Percentiles rank a stretch among this genome's conserved stretches.
Conservation (phyloP, 345 rosid genomes). For the Litchi chinensis region DNA sequence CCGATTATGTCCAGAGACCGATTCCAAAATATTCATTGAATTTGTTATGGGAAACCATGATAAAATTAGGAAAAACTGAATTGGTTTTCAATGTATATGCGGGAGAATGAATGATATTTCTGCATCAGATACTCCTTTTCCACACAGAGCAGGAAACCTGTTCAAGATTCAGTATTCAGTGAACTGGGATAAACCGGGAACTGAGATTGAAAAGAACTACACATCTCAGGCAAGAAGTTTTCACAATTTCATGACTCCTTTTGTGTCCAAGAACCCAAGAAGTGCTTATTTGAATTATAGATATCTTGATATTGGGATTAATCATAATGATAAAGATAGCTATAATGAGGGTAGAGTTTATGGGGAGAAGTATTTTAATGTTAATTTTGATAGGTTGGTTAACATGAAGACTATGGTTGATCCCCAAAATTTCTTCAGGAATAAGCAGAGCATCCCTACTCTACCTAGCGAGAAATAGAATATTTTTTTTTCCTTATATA, state of each 20-base stretch:
- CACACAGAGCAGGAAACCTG: slow-evolving; percentile 62
- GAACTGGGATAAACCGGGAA: slow-evolving; percentile 46
- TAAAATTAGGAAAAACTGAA: slow-evolving; percentile 46
- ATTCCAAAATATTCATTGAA: slow-evolving; percentile 36
- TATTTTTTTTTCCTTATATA: too few relatives aligned
- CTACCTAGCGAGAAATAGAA: slow-evolving; percentile 1
- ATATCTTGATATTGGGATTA: slow-evolving; percentile 56
- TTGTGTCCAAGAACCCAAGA: slow-evolving; percentile 72
- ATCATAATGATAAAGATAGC: slow-evolving; percentile 26
- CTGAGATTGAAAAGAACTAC: slow-evolving; percentile 26
- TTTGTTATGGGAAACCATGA: slow-evolving; percentile 53
- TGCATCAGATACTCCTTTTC: slow-evolving; percentile 44
- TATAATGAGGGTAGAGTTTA: slow-evolving; percentile 50
- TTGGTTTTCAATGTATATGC: slow-evolving; percentile 65
- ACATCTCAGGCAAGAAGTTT: slow-evolving; percentile 34
- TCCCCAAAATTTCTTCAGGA: slow-evolving; percentile 51
- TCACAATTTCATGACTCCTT: slow-evolving; percentile 53
- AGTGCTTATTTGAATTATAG: slow-evolving; percentile 55
- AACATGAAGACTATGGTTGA: slow-evolving; percentile 50
- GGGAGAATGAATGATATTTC: slow-evolving; percentile 50
- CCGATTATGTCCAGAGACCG: slow-evolving; percentile 57
- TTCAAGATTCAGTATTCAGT: slow-evolving; percentile 51
- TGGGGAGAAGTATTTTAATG: slow-evolving; percentile 53
- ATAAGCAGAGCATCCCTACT: slow-evolving; percentile 61
- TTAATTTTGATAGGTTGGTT: slow-evolving; percentile 54